Percentiles rank a stretch among this genome's conserved stretches.
Conservation (phyloP, 148 eudicot species). For the Spergularia bocconei region DNA sequence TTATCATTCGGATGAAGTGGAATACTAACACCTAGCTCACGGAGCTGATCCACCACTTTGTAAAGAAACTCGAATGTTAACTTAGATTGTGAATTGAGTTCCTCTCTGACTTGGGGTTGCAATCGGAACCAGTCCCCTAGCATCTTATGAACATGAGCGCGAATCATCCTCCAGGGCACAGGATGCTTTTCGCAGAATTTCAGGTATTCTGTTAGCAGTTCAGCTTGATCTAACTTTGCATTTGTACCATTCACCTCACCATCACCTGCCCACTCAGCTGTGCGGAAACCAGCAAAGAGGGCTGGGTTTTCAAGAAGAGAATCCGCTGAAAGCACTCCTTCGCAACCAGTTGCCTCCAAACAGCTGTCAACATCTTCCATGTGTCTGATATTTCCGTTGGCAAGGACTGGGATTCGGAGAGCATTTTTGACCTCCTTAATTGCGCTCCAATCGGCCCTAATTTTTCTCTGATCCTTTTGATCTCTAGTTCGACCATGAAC, state of each 20-base stretch:
- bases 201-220: slow-evolving; percentile 68
- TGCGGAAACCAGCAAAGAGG: slow-evolving; percentile 81
- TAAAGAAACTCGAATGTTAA: slow-evolving; percentile 79
- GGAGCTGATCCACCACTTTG: slow-evolving; percentile 56
- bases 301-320: slow-evolving; percentile 96
- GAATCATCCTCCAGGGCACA: slow-evolving; percentile 93
- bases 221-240: slow-evolving; percentile 65
- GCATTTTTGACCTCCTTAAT: slow-evolving; percentile 70
- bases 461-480: slow-evolving; percentile 82
- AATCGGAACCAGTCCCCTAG: slow-evolving; percentile 85
- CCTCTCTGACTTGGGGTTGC: slow-evolving; percentile 77
- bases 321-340: slow-evolving; percentile 95
- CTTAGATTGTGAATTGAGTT: slow-evolving; percentile 58
- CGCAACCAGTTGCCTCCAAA: slow-evolving; percentile 70
- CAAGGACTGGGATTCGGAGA: slow-evolving; percentile 80
- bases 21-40: slow-evolving; percentile 54
- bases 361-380: slow-evolving; percentile 72
- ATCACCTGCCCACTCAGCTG: slow-evolving; percentile 70
- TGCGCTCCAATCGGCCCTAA: slow-evolving; percentile 73
- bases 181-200: slow-evolving; percentile 81
- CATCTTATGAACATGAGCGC: slow-evolving; percentile 89
- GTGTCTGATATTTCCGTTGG: slow-evolving; percentile 87
- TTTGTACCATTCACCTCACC: slow-evolving; percentile 33
- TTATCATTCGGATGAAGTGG: slow-evolving; percentile 54
- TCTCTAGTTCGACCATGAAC: slow-evolving; percentile 97